Evolutionary conservation across 2,329 filamentous ascomycete genomes (phyloP), one percentile per base, ranked within the genome.

Genomic region (Colletotrichum noveboracense): DNA sequence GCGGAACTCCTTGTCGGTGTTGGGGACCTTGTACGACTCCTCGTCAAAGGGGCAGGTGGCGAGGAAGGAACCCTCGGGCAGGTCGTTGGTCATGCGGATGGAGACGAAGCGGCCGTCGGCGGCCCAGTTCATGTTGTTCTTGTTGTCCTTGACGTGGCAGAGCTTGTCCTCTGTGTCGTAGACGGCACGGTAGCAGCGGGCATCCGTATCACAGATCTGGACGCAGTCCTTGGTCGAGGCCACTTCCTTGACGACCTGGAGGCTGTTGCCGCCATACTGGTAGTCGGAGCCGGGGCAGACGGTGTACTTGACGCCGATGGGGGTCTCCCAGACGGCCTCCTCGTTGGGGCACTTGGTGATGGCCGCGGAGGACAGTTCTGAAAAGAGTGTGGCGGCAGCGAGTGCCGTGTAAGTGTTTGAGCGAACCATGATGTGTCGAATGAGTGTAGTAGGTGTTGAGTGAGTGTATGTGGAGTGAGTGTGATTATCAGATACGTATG

Each of bases 211-310:
- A 58, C 76, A 77, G 38, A 77, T 62, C 34, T 76, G 69, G 16
- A 69, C 61, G 36, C 76, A 77, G 18, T 76, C 70, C 58, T 66
- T 52, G 16, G 52, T 74, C 13, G 70, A 56, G 28, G 61, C 48
- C 30, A 77, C 58, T 21, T 76, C 64, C 38, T 55, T 36, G 14
- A 67, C 32, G 18, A 71, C 4, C 38, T 76, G 70, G 18, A 77
- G 66, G 58, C 70, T 76, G 21, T 14, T n/a, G n/a, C 76, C 70
- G 26, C 67, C 70, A 26, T 48, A 26, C 62, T 70, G 70, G 60
- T 76, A 77, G 67, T 77, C 70, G 38, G 74, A 71, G 32, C 75
- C 75, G 38, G 75, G 66, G 58, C 76, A 77, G 70, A 74, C 58
- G 64, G 70, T 76, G 30, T 76, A 77, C 52, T 77, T 70, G 38